Percentiles rank a stretch among this genome's conserved stretches.
These are phyloP conservation scores for Solanum habrochaites DNA, from an alignment of 257 asterid genomes.

Conservation along the genomic window DNA sequence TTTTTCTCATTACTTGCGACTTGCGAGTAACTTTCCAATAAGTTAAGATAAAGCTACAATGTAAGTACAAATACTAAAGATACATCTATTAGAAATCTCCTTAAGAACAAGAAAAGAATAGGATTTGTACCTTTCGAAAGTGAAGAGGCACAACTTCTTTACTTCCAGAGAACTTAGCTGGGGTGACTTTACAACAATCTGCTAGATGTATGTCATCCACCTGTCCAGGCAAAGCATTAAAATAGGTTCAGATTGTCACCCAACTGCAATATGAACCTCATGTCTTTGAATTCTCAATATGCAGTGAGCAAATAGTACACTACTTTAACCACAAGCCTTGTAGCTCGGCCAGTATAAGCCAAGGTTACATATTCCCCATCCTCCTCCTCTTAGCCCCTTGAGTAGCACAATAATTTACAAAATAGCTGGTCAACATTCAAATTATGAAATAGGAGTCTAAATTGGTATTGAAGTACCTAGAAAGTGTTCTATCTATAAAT, in stretches of 20 bases:
- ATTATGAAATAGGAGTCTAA: neutral
- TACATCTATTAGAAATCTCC: neutral
- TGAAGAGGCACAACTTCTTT: conserved; percentile 89
- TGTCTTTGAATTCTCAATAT: neutral
- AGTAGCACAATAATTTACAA: neutral
- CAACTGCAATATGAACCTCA: neutral
- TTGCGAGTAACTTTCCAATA: neutral
- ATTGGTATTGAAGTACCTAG: neutral
- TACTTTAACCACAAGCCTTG: neutral
- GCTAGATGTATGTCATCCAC: conserved; percentile 65
- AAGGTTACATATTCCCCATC: neutral
- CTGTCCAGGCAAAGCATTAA: conserved; percentile 26
- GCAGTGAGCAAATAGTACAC: neutral
- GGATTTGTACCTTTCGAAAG: conserved; percentile 52
- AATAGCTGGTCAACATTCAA: neutral
- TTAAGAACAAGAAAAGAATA: neutral
- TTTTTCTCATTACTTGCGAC: neutral
- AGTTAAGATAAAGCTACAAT: neutral
- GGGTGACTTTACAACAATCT: conserved; percentile 89
- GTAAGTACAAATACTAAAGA: neutral
- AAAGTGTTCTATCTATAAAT: neutral
- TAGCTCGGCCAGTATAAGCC: neutral
- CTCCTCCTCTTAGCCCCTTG: neutral
- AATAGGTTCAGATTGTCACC: neutral
- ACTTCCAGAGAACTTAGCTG: conserved; percentile 90